These are phyloP conservation scores for Metschnikowia shivogae DNA, from an alignment of 805 yeast species.

Conservation along the genomic window DNA sequence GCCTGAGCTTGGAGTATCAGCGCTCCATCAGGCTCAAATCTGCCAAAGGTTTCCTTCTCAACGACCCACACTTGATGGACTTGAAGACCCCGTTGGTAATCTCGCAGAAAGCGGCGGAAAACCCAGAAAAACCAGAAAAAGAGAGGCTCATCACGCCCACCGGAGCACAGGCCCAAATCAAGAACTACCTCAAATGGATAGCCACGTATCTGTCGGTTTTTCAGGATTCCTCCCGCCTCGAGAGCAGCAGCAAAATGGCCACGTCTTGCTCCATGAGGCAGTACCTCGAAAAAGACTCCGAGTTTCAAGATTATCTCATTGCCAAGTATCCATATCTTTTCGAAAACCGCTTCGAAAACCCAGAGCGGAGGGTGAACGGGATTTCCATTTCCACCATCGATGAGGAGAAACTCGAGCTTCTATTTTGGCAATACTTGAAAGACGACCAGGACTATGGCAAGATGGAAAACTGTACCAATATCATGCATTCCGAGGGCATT, in stretches of 20 bases:
- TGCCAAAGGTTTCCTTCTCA: conserved; percentile 49
- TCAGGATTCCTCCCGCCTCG: conserved; percentile 16
- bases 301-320: conserved; percentile 33
- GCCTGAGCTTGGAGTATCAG: conserved; percentile 42
- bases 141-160: conserved; percentile 7
- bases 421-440: conserved; percentile 38
- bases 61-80: conserved; percentile 47
- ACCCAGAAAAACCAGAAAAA: not conserved
- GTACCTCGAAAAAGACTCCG: conserved; percentile 53
- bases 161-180: conserved; percentile 14
- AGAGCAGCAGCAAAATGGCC: conserved; percentile 32
- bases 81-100: conserved; percentile 24
- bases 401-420: conserved; percentile 30
- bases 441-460: conserved; percentile 8
- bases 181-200: conserved; percentile 16
- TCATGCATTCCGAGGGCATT: not conserved
- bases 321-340: conserved; percentile 4
- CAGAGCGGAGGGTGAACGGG: conserved; percentile 1
- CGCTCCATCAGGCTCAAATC: conserved; percentile 45
- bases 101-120: conserved; percentile 6
- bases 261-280: conserved; percentile 54
- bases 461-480: not conserved
- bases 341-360: not conserved
- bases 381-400: conserved; percentile 2
- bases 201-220: conserved; percentile 12